These are phyloP conservation scores for Solanum chiquidenum DNA, from an alignment of 257 asterid genomes.

Conservation along the genomic window DNA sequence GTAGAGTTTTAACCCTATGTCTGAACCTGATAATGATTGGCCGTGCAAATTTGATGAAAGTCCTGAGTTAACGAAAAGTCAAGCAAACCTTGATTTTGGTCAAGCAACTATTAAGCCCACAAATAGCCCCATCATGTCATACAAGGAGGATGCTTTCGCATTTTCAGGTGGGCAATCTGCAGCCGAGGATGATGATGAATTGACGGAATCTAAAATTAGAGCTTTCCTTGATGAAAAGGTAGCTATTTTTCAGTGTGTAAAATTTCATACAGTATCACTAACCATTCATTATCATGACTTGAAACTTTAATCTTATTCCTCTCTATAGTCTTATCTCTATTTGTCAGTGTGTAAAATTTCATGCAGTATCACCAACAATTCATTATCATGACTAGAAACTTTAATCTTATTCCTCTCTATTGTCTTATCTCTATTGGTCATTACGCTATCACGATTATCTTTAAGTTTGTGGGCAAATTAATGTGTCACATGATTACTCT, in stretches of 20 bases:
- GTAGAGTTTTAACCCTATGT: constrained; percentile 89
- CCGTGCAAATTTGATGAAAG: constrained; percentile 66
- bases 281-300: neutral
- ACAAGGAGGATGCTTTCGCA: constrained; percentile 53
- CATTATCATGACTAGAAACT: neutral
- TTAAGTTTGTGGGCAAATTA: neutral
- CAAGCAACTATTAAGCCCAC: constrained; percentile 29
- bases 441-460: neutral
- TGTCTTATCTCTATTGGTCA: neutral
- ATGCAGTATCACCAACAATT: neutral
- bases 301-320: neutral
- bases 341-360: neutral
- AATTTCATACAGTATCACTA: neutral
- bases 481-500: neutral
- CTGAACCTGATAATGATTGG: constrained; percentile 83
- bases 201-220: constrained; percentile 79
- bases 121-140: constrained; percentile 27
- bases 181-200: constrained; percentile 80
- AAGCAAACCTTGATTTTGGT: constrained; percentile 25
- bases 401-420: neutral
- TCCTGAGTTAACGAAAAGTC: constrained; percentile 42
- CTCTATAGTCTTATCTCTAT: neutral
- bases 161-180: constrained; percentile 51
- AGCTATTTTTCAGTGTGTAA: neutral
- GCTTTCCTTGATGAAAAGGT: constrained; percentile 97